Base-by-base conservation (phyloP, 208 protist genomes). In the Wallacemonas rigidus region DNA sequence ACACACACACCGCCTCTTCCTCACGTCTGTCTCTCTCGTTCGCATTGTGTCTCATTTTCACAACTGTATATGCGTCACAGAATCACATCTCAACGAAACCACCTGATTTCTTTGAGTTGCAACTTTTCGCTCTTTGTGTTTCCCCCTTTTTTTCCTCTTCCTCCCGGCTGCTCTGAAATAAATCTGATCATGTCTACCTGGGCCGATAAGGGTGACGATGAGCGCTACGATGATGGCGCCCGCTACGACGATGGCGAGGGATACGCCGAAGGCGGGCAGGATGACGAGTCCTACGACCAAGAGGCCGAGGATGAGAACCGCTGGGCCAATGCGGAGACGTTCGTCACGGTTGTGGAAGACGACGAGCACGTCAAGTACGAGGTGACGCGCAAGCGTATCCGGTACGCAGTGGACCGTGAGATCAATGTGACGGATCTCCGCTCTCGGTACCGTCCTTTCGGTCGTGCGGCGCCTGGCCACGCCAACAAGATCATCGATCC, bases 281-380 rank as follows among this genome's bases (percentile, higher is more conserved):
- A 79, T 43, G 69, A 83, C 58, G 64, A 58, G 9, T 50, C 69
- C 54, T 53, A 76, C 60, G 79, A 88, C 51, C 54, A 69, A 3
- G 50, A 69, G 40, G n/a, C 64, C 38, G 75, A 79, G 8, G 70
- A 69, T 0, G 76, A 82, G 72, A 69, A 67, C 64, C 76, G 67
- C 15, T 95, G 90, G 90, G 85, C 80, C 39, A 88, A 90, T 44
- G 87, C 90, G 38, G 72, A 84, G 55, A 75, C 63, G 26, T 58
- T 77, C 41, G 50, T 73, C 53, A 75, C 76, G 45, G 68, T 57
- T 0, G 71, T 54, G 15, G 71, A 50, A 43, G 82, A 87, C 70
- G 76, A 67, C 47, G 80, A 86, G n/a, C 74, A 77, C 45, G 84
- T 80, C 63, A 58, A 72, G 54, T 83, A 81, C 68, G 82, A 87